Conservation (phyloP, 176 grass and related monocot species). For the Olyra latifolia region DNA sequence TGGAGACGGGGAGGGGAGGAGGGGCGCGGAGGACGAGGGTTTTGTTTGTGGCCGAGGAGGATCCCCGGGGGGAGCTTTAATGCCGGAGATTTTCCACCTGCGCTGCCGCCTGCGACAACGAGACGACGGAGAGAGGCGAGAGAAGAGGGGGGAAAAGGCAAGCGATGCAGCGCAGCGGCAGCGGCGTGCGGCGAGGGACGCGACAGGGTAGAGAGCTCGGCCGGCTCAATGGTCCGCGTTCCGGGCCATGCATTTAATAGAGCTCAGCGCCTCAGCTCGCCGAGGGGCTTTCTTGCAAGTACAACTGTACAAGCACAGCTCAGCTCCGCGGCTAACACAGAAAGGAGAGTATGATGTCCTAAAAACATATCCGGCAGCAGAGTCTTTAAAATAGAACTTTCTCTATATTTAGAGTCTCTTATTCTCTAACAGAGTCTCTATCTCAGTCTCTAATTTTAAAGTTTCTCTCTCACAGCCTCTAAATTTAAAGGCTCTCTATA, state of each 20-base stretch:
- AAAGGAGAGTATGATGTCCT: no score
- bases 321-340: no score
- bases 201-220: neutral
- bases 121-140: constrained; percentile 7
- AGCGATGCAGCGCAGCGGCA: neutral
- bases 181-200: neutral
- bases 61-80: constrained; percentile 43
- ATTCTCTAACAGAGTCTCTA: no score
- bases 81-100: constrained; percentile 42
- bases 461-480: no score
- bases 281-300: neutral
- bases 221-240: neutral
- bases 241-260: neutral
- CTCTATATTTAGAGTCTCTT: no score
- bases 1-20: neutral
- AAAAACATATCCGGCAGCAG: no score
- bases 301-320: no score
- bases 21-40: constrained; percentile 30
- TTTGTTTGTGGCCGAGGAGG: constrained; percentile 51
- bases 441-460: no score
- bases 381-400: no score
- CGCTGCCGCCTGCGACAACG: constrained; percentile 17
- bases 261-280: neutral
- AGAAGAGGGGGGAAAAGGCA: neutral
- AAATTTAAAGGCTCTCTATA: no score